Evolutionary conservation across 441 rosid genomes (phyloP), one percentile per base, ranked within the genome.

Genomic region (Bruguiera hainesii): DNA sequence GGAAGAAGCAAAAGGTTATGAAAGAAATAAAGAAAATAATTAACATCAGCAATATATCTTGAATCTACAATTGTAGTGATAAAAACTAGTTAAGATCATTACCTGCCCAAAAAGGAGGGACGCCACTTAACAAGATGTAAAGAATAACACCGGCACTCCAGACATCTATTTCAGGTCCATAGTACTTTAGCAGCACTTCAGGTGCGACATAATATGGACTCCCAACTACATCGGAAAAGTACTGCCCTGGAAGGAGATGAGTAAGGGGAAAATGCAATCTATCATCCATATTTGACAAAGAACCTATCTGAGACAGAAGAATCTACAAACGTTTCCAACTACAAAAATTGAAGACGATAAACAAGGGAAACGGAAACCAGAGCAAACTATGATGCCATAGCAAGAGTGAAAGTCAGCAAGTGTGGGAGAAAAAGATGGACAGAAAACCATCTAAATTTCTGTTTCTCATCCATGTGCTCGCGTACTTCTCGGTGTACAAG

Each of bases 61-160:
- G 57, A 21, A 25, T 20, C 10, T 2, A 21, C 26, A 21, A 53
- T 3, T 53, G 18, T 3, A 23, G 29, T 59, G 46, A 23, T 7
- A 23, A 26, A 55, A 8, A 2, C 18, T 23, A 8, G 29, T 55
- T 65, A 67, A 20, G 5, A 2, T 20, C 49, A 7, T 53, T 52
- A 56, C 66, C 30, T 28, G 58, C 58, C 58, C 58, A 55, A 15
- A 55, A 55, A 20, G 58, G 58, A 55, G 58, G 29, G 10, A 55
- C 29, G 0, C 58, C 58, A 55, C 58, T 55, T 55, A 55, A 23
- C 10, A 55, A 26, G 28, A 55, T 55, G 58, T 55, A 55, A 23
- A 55, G 30, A 23, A 55, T 55, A 23, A 55, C 58, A 9, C 58
- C 58, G 15, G 58, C 58, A 26, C 58, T 55, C 58, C 58, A 55